Base-by-base conservation (phyloP, 139 green algal species). In the Chlamydomonas incerta region DNA sequence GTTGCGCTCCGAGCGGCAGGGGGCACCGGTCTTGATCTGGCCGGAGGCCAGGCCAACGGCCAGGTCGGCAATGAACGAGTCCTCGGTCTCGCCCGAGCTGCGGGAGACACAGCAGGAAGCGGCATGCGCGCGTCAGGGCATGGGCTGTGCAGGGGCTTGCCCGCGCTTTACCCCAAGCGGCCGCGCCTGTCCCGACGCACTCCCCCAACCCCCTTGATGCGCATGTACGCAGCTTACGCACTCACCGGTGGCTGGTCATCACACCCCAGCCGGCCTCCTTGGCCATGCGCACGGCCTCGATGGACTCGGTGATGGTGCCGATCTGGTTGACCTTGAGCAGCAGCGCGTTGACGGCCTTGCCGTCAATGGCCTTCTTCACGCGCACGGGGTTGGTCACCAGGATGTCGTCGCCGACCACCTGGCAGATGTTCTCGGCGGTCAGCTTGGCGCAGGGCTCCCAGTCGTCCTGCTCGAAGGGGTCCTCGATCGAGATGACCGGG, bases 321-420 rank as follows among this genome's bases (percentile, higher is more conserved):
- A 99, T 99, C 94, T 99, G 97, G 95, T 99, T 99, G 55, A 99
- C 94, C 96, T 99, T 99, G 82, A 99, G 93, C 88, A 99, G 93
- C 86, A 99, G 94, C 20, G 98, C 98, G 86, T 99, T 99, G 92
- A 94, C 96, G 20, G 92, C 88, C 94, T 99, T 99, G 57, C 89
- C 92, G 88, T 99, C 97, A 80, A 99, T 99, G 82, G 93, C 96
- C 41, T 92, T 94, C 92, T 97, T 90, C 55, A 99, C 96, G 66
- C 96, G 93, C 67, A 83, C 93, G 63, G 96, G 96, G 93, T 99
- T 99, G 91, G 98, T 99, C 75, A 98, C 97, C 68, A 99, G 91
- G 79, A 99, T 93, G 92, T 99, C 98, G 84, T 99, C 98, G 65
- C 98, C 98, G 69, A 99, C 98, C 26, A 99, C 92, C 92, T 97